Base-by-base conservation (phyloP, 345 rosid species). In the Arabis hirsuta region DNA sequence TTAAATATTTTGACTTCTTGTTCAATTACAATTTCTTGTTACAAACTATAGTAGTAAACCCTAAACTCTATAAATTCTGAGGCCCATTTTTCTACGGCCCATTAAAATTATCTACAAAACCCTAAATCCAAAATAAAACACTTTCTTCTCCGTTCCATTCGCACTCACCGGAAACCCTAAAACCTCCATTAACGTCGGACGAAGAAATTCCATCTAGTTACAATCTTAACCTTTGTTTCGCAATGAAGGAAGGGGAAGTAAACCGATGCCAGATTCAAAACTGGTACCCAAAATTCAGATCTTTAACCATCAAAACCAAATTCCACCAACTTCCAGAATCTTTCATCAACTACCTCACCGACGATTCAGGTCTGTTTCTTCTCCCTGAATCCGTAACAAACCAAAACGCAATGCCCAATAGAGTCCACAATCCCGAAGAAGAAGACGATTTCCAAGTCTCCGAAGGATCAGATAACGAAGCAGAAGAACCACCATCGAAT, bases 281-380 rank as follows among this genome's bases (percentile, higher is more conserved):
- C 66, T 90, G 96, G 96, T 90, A 90, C 55, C 97, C 96, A 0
- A 93, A 81, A 64, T 89, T 93, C 67, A 87, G 69, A 83, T 80
- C 86, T 2, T 70, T 76, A 22, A 86, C 96, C 26, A 81, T 93
- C 11, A 91, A 57, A 79, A 90, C 97, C 59, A 79, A 80, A 66
- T 83, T 87, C 39, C 97, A 83, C 66, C 62, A 83, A 61, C 94
- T 90, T 73, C 96, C 96, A 0, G 94, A 93, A 41, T 70, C 87
- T 22, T 93, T 93, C 81, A 82, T 93, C 19, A 72, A 63, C 42
- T 93, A 88, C 71, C 88, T 93, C 58, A 81, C 65, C 51, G 92
- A 90, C 80, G 95, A 90, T 55, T 80, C 88, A 12, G 89, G 84
- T 29, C 96, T 96, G 1, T 88, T 93, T 54, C 65, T 86, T 38